Conservation (phyloP, 2,329 filamentous ascomycete genomes). For the Colletotrichum nymphaeae region DNA sequence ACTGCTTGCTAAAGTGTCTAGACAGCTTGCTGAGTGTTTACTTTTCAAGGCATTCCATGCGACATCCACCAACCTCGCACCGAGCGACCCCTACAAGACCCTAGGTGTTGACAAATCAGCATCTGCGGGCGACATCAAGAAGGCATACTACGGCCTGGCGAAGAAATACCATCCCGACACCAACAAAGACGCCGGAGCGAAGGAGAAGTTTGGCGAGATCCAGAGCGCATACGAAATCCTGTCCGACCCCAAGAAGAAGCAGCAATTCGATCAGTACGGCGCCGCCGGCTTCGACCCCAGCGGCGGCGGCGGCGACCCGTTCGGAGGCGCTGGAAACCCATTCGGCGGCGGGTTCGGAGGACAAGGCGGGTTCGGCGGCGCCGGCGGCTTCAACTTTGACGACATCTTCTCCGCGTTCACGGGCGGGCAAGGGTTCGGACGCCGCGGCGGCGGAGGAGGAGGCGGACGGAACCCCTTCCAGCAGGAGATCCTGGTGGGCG, state of each 20-base stretch:
- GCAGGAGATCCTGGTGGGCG: slow-evolving; percentile 87
- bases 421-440: slow-evolving; percentile 65
- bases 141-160: slow-evolving; percentile 95
- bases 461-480: slow-evolving; percentile 75
- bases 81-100: slow-evolving; percentile 86
- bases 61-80: slow-evolving; percentile 60
- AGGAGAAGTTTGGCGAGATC: slow-evolving; percentile 93
- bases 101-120: slow-evolving; percentile 87
- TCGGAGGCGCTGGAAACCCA: slow-evolving; percentile 72
- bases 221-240: slow-evolving; percentile 95
- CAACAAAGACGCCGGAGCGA: slow-evolving; percentile 93
- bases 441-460: slow-evolving; percentile 51
- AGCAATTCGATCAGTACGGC: slow-evolving; percentile 92
- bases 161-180: slow-evolving; percentile 99
- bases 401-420: slow-evolving; percentile 93
- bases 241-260: slow-evolving; percentile 91
- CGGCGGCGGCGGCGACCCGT: slow-evolving; percentile 70
- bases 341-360: slow-evolving; percentile 68
- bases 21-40: slow-evolving; percentile 10
- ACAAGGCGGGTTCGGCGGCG: slow-evolving; percentile 77
- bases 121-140: slow-evolving; percentile 92
- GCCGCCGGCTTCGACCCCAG: slow-evolving; percentile 87
- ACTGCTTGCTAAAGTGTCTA: neutral
- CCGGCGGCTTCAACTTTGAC: slow-evolving; percentile 91
- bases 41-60: slow-evolving; percentile 67